Conservation (phyloP, 441 rosid species). For the Pelargonium myrrhifolium region DNA sequence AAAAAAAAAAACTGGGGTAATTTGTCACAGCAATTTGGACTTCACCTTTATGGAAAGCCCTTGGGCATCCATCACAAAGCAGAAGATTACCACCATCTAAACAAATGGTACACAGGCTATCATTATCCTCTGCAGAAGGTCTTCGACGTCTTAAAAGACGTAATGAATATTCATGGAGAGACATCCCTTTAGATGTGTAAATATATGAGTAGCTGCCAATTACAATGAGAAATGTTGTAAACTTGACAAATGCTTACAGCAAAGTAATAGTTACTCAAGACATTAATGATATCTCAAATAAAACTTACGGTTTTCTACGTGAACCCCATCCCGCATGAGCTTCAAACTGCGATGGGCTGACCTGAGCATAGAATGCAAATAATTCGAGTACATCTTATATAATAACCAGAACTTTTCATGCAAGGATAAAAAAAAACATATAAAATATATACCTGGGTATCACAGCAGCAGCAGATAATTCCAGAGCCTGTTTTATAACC, state of each 20-base stretch:
- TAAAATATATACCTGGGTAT: slow-evolving; percentile 58
- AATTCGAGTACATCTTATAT: slow-evolving; percentile 10
- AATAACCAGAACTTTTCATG: background rate
- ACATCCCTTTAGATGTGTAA: slow-evolving; percentile 54
- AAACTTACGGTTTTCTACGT: slow-evolving; percentile 93
- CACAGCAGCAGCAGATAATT: slow-evolving; percentile 88
- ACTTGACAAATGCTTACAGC: background rate
- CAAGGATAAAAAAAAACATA: background rate
- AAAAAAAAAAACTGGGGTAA: background rate
- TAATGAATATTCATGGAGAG: slow-evolving; percentile 84
- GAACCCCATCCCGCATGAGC: slow-evolving; percentile 99
- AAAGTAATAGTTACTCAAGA: slow-evolving; percentile 14
- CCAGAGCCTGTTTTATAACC: slow-evolving; percentile 84
- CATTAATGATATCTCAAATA: background rate
- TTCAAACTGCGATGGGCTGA: slow-evolving; percentile 98
- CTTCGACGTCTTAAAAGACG: slow-evolving; percentile 66
- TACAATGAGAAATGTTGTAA: slow-evolving; percentile 11
- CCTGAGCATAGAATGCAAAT: slow-evolving; percentile 45
- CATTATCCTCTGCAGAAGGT: slow-evolving; percentile 54
- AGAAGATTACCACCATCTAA: slow-evolving; percentile 73
- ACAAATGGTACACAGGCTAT: slow-evolving; percentile 82
- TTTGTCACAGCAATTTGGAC: slow-evolving; percentile 1
- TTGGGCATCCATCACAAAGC: slow-evolving; percentile 71
- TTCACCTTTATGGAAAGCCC: slow-evolving; percentile 74
- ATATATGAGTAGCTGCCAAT: slow-evolving; percentile 81